These are phyloP conservation scores for Stentor coeruleus DNA, from an alignment of 73 alveolate species.

Conservation along the genomic window DNA sequence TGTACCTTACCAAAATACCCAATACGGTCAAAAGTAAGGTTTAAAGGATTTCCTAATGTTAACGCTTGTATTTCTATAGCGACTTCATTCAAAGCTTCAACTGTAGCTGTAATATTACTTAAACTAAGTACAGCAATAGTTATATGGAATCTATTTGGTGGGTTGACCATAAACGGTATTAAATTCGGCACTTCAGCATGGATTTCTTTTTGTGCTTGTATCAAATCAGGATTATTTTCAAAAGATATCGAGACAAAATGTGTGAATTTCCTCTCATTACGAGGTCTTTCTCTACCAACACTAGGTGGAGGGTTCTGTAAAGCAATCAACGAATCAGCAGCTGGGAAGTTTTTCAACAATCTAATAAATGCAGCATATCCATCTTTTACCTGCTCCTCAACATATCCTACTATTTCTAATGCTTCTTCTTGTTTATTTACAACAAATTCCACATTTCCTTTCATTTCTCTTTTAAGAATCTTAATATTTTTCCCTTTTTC, in stretches of 20 bases:
- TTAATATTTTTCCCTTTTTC: conserved; percentile 14
- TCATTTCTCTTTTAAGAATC: not conserved
- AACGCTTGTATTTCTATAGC: not conserved
- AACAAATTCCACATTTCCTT: not conserved
- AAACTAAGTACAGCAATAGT: not conserved
- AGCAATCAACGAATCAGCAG: not conserved
- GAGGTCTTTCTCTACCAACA: not conserved
- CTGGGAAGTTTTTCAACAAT: not conserved
- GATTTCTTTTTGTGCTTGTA: conserved; percentile 15
- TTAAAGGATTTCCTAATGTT: not conserved
- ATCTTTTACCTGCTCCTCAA: not conserved
- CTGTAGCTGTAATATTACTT: not conserved
- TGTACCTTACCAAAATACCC: conserved; percentile 14
- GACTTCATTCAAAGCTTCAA: not conserved
- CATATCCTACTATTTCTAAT: not conserved
- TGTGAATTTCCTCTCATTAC: conserved; percentile 10
- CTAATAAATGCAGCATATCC: conserved; percentile 18
- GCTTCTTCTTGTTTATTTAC: not conserved
- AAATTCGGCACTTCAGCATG: not conserved
- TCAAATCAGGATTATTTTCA: not conserved
- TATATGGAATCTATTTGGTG: not conserved
- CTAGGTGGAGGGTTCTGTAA: not conserved
- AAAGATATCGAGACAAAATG: not conserved
- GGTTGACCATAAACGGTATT: not conserved
- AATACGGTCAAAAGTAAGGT: not conserved